Base-by-base conservation (phyloP, 352 stramenopile species). In the Phytophthora tubulina region DNA sequence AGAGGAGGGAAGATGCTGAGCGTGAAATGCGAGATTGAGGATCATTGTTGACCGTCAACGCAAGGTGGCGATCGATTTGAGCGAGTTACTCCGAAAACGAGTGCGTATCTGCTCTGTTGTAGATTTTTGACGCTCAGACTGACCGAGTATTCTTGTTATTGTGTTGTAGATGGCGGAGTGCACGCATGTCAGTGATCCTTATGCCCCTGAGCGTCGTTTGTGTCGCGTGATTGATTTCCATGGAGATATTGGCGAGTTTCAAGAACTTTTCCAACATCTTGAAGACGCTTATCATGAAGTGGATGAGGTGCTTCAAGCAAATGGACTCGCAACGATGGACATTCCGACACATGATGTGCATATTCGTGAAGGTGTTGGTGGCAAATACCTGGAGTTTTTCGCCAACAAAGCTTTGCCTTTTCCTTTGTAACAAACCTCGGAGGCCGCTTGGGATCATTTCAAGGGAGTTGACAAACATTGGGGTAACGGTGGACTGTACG, bases 21-120 rank as follows among this genome's bases (percentile, higher is more conserved):
- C 63, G 63, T 4, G 78, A 85, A 82, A 85, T 38, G 57, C 68
- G 30, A 60, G 69, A 21, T 61, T 88, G 27, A 76, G 67, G 42
- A 41, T 68, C 30, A 75, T 81, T 58, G 67, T 85, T 1, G 77
- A 88, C 15, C 65, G 64, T 4, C 67, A 72, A 15, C 15, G 49
- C 13, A 67, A 72, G 21, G 42, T 67, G 39, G 65, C 33, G 6
- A 27, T 41, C 6, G 33, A 49, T 49, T 49, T 72, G 33, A 56
- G 49, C 17, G 27, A 61, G 4, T 60, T 61, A 42, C 39, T 67
- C 13, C 41, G 39, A 11, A 72, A 67, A 32, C 17, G 49, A 48
- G 61, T 56, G 54, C 17, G 60, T 61, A n/a, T 4, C 21, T 56
- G 32, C 5, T 17, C 11, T 31, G 10, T 17, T 17, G 35, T 33